phyloP scores from a whole-genome alignment of 768 basidiomycete genomes.

The Naematelia encephala region DNA sequence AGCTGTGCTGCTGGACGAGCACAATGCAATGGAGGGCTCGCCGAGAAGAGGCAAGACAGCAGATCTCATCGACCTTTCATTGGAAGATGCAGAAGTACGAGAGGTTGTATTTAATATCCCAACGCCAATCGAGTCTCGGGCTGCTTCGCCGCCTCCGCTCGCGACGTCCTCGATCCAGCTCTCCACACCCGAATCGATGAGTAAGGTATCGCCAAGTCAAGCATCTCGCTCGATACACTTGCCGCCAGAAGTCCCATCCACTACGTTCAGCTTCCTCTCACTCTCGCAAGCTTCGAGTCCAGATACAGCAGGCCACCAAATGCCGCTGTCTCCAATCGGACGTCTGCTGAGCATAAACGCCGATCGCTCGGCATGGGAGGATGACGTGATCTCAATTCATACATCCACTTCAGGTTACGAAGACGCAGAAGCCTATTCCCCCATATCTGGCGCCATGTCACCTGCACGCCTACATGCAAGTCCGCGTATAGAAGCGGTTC shows the following conservation, averaged over 20 bases:
- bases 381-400: constrained; percentile 18
- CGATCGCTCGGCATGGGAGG: constrained; percentile 3
- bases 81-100: constrained; percentile 24
- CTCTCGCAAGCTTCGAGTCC: constrained; percentile 24
- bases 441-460: constrained; percentile 12
- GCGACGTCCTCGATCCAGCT: neutral
- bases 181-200: neutral
- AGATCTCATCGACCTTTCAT: neutral
- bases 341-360: neutral
- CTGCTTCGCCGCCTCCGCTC: neutral
- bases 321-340: constrained; percentile 3
- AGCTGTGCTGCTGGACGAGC: neutral
- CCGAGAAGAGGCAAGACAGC: neutral
- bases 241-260: constrained; percentile 7
- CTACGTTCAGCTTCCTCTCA: constrained; percentile 33
- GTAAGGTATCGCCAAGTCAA: neutral
- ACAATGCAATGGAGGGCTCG: neutral
- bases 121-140: neutral
- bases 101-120: constrained; percentile 29
- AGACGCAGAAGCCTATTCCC: constrained; percentile 40
- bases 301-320: constrained; percentile 5
- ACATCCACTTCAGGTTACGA: constrained; percentile 23
- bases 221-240: neutral
- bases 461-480: constrained; percentile 8
- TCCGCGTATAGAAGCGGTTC: neutral